Base-by-base conservation (phyloP, 2,329 filamentous ascomycete genomes). In the Curvularia sp. region DNA sequence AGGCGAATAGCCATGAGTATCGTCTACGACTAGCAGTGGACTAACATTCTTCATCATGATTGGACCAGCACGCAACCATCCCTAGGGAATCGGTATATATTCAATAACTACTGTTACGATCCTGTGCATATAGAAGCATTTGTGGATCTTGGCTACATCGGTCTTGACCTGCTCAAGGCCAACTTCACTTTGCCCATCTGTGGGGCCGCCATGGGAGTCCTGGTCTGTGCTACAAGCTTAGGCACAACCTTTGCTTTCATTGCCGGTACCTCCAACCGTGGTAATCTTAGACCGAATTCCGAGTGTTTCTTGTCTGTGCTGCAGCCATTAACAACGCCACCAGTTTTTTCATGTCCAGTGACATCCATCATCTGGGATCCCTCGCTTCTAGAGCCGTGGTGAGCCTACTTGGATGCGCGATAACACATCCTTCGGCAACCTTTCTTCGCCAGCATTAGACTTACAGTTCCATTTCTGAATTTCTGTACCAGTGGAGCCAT, bases 311-410 rank as follows among this genome's bases (percentile, higher is more conserved):
- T 3, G 75, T 81, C 47, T 80, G 79, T 62, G 80, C 80, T 0
- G 80, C 80, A 9, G 77, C 82, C 21, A 80, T 82, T 34, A 80
- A 81, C 63, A 80, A 82, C 64, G 74, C 77, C 1, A 75, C 77
- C 1, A 80, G 79, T 2, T 74, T 82, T 10, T 77, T 82, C 49
- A 78, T 81, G 64, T 78, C 78, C 28, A 68, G 66, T 28, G 73
- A 71, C 15, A 71, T 74, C n/a, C n/a, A n/a, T n/a, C n/a, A n/a
- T n/a, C n/a, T n/a, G n/a, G n/a, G n/a, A n/a, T n/a, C n/a, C n/a
- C n/a, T n/a, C n/a, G n/a, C n/a, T n/a, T n/a, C n/a, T n/a, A n/a
- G n/a, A n/a, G n/a, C n/a, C n/a, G n/a, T n/a, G n/a, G n/a, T n/a
- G n/a, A n/a, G n/a, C n/a, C n/a, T n/a, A n/a, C n/a, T n/a, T n/a